phyloP scores from a whole-genome alignment of 1,139 yeast genomes.

The Yamadazyma atmosphaerica region DNA sequence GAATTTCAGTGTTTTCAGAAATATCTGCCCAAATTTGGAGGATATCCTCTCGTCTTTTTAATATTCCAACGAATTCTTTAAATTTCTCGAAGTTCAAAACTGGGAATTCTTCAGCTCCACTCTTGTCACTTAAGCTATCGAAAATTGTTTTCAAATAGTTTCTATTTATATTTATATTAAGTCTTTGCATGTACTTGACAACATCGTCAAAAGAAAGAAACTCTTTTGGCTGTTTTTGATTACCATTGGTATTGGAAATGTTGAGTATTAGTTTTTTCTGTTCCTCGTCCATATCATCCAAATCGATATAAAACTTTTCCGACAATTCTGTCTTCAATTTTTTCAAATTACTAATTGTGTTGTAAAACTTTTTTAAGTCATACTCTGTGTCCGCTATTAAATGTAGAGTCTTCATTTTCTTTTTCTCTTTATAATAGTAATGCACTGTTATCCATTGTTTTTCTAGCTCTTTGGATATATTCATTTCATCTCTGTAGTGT shows the following conservation, averaged over 20 bases:
- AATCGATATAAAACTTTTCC: slow-evolving; percentile 32
- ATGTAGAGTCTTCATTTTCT: slow-evolving; percentile 61
- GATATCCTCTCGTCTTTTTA: slow-evolving; percentile 39
- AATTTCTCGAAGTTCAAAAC: slow-evolving; percentile 68
- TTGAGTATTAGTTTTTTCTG: slow-evolving; percentile 25
- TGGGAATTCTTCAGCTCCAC: slow-evolving; percentile 11
- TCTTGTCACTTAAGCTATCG: slow-evolving; percentile 42
- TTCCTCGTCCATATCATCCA: slow-evolving; percentile 27
- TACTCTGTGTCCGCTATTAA: slow-evolving; percentile 65
- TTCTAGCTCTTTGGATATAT: slow-evolving; percentile 65
- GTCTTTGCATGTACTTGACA: slow-evolving; percentile 58
- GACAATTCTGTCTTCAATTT: slow-evolving; percentile 35
- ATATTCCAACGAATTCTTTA: slow-evolving; percentile 61
- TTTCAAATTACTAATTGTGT: slow-evolving; percentile 56
- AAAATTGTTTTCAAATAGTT: slow-evolving; percentile 39
- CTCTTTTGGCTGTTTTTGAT: slow-evolving; percentile 24
- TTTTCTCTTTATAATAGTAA: slow-evolving; percentile 61
- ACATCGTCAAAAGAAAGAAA: slow-evolving; percentile 68
- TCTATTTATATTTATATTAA: slow-evolving; percentile 60
- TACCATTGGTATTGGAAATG: slow-evolving; percentile 15
- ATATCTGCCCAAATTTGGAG: slow-evolving; percentile 25
- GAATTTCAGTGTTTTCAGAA: neutral
- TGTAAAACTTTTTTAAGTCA: slow-evolving; percentile 59
- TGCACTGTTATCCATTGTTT: slow-evolving; percentile 79
- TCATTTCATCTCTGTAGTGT: slow-evolving; percentile 81